Evolutionary conservation across 306 rosid genomes (phyloP), one percentile per base, ranked within the genome.

Genomic region (Lathyrus aphaca): DNA sequence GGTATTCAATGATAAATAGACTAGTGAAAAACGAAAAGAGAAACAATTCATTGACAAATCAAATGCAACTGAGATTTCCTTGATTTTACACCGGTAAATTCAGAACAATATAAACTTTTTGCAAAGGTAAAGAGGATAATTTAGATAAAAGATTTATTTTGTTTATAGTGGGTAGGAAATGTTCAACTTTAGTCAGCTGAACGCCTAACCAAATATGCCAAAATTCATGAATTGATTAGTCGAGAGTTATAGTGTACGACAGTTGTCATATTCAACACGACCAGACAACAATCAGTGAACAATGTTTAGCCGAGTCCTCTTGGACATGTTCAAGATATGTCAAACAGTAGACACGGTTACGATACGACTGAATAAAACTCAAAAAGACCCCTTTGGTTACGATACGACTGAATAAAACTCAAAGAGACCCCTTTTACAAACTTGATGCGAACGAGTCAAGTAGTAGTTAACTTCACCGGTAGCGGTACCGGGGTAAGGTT

Each of bases 351-450:
- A 64, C 44, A 12, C 55, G 23, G 7, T 64, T 15, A 23, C n/a
- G 44, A 4, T n/a, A n/a, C 72, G 16, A 45, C 53, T 19, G 40
- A n/a, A 66, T 30, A 19, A 69, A 38, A 42, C 32, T 50, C 7
- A 69, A 6, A 76, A 32, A 76, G 29, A 38, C 39, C 56, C 23
- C 27, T 12, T 16, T 5, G n/a, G n/a, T n/a, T n/a, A n/a, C n/a
- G n/a, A n/a, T n/a, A n/a, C 72, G 16, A 45, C 53, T 19, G 40
- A n/a, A 66, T 30, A 19, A 69, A 38, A 42, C 32, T 50, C 7
- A 69, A 6, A 76, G 59, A 76, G 29, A 38, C 39, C 56, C 23
- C 27, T 12, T 16, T 5, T 23, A 57, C 15, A 53, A 73, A 14
- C 49, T 39, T n/a, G 40, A 50, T 25, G 19, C 10, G 17, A 49